A percentile compares a stretch with the other conserved stretches of the same genome.
These are phyloP conservation scores for Yamadazyma paraphyllophila DNA, from an alignment of 805 yeast genomes.

Conservation along the genomic window DNA sequence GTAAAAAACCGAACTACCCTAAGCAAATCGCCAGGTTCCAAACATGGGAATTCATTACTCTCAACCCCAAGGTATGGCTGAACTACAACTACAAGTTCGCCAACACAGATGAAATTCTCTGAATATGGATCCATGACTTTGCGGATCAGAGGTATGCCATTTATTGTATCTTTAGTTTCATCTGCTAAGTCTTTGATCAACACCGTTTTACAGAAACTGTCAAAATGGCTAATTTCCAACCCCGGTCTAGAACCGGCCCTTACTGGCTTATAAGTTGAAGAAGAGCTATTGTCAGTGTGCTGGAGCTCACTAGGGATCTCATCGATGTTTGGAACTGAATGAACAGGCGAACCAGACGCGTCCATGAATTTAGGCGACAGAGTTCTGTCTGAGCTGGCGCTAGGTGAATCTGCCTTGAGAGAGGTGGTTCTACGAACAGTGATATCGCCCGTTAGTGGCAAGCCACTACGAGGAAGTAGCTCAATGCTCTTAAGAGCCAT, in stretches of 20 bases:
- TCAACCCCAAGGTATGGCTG: slow-evolving; percentile 22
- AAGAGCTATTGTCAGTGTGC: slow-evolving; percentile 11
- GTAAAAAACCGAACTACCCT: slow-evolving; percentile 26
- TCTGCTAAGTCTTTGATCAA: slow-evolving; percentile 24
- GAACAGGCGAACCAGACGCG: background rate
- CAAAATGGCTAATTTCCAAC: slow-evolving; percentile 16
- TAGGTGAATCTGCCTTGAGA: background rate
- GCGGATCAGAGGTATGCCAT: slow-evolving; percentile 12
- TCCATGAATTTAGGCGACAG: background rate
- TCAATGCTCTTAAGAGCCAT: background rate
- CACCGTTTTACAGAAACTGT: slow-evolving; percentile 26
- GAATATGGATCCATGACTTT: slow-evolving; percentile 30
- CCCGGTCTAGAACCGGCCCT: background rate
- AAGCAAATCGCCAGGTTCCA: slow-evolving; percentile 32
- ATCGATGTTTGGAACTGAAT: background rate
- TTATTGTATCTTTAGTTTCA: slow-evolving; percentile 5
- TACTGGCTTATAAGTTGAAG: slow-evolving; percentile 13
- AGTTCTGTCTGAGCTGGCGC: background rate
- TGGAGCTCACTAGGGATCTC: slow-evolving; percentile 5
- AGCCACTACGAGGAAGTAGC: background rate
- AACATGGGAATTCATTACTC: slow-evolving; percentile 14
- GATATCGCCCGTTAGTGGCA: slow-evolving; percentile 4
- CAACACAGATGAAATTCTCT: slow-evolving; percentile 22
- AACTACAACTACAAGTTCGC: slow-evolving; percentile 33
- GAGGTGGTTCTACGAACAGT: background rate